A percentile compares a stretch with the other conserved stretches of the same genome.
These are phyloP conservation scores for Orychophragmus violaceus DNA, from an alignment of 345 rosid species.

Conservation along the genomic window DNA sequence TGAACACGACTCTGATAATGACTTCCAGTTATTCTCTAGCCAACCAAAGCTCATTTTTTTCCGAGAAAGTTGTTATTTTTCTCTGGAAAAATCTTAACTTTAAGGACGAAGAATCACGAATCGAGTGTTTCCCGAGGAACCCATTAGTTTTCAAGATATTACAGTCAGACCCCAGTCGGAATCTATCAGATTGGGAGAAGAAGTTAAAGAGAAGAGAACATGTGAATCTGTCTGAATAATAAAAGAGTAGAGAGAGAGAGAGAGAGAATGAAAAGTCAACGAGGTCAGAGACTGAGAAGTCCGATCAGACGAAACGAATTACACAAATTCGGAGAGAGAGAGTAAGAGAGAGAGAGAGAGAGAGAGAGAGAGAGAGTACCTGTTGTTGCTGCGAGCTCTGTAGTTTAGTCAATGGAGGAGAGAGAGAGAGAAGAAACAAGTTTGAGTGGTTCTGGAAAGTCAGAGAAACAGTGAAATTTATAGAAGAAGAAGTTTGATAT, in stretches of 20 bases:
- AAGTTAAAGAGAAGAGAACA: neutral
- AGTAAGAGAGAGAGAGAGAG: neutral
- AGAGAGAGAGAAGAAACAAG: conserved; percentile 6
- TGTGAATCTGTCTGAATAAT: neutral
- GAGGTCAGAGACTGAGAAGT: neutral
- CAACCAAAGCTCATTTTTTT: neutral
- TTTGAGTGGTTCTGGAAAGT: conserved; percentile 15
- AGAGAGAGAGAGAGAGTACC: neutral
- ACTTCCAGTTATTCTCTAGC: neutral
- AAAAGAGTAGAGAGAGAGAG: neutral
- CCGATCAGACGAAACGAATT: neutral
- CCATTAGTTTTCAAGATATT: neutral
- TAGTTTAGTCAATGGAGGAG: neutral
- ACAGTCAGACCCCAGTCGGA: conserved; percentile 7
- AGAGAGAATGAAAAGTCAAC: conserved; percentile 24
- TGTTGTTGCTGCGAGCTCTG: neutral
- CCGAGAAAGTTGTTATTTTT: neutral
- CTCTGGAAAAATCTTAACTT: neutral
- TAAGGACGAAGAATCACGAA: neutral
- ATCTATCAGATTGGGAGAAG: neutral
- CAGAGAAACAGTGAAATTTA: conserved; percentile 19
- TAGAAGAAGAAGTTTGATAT: neutral
- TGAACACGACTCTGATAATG: neutral
- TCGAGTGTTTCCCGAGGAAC: neutral
- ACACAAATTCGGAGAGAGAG: neutral